A percentile compares a stretch with the other conserved stretches of the same genome.
phyloP scores from a whole-genome alignment of 257 asterid species.

The Fraxinus americana region DNA sequence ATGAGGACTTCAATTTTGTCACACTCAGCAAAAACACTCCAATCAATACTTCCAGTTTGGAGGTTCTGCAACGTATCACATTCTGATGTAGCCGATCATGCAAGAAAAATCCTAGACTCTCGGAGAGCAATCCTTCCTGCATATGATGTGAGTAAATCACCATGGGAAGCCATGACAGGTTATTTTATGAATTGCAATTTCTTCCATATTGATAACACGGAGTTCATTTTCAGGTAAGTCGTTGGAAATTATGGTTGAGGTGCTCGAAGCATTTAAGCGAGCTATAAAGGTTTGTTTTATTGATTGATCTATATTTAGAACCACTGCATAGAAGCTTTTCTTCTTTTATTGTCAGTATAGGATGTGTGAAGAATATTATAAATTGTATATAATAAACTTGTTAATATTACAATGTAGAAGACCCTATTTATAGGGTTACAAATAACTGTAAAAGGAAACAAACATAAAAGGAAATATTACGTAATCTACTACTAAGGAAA shows the following conservation, averaged over 20 bases:
- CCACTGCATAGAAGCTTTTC: slow-evolving; percentile 6
- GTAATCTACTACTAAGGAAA: too few species aligned
- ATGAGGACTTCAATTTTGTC: slow-evolving; percentile 27
- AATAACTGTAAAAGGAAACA: too few species aligned
- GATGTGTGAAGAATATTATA: too few species aligned
- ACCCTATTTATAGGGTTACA: too few species aligned
- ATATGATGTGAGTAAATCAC: slow-evolving; percentile 44
- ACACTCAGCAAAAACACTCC: slow-evolving; percentile 32
- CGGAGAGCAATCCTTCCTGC: slow-evolving; percentile 33
- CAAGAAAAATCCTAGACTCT: slow-evolving; percentile 40
- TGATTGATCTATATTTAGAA: slow-evolving; percentile 16
- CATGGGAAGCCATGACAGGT: slow-evolving; percentile 79
- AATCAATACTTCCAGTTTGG: slow-evolving; percentile 27
- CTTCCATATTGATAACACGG: slow-evolving; percentile 29
- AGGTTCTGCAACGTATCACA: slow-evolving; percentile 27
- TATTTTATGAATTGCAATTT: slow-evolving; percentile 9
- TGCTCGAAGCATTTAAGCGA: slow-evolving; percentile 75
- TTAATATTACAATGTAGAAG: too few species aligned
- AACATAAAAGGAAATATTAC: too few species aligned
- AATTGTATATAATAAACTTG: too few species aligned
- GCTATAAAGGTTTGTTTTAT: slow-evolving; percentile 63
- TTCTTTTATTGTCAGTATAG: slow-evolving; percentile 11
- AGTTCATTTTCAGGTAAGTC: slow-evolving; percentile 52
- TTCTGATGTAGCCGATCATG: slow-evolving; percentile 39
- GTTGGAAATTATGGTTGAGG: slow-evolving; percentile 64